Evolutionary conservation across 768 basidiomycete species (phyloP).

Genomic region (Trametes maxima): DNA sequence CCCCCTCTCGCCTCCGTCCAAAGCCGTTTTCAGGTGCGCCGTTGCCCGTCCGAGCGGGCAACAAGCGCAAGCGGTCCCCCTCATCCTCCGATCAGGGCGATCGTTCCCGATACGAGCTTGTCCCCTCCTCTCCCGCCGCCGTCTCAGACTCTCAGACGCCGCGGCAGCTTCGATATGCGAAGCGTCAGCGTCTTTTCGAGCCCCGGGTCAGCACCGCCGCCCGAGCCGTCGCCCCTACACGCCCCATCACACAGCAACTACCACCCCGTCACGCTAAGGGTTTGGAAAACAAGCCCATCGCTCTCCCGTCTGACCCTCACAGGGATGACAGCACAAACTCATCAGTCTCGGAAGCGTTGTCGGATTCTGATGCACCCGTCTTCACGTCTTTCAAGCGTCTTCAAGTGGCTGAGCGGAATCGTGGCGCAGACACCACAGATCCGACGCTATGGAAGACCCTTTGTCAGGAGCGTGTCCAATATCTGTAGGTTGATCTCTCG

Average conservation of each 20-base stretch:
- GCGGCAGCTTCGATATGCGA: slow-evolving; percentile 11
- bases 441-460: slow-evolving; percentile 15
- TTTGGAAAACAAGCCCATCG: not conserved
- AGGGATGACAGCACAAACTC: not conserved
- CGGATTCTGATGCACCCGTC: not conserved
- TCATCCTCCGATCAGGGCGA: not conserved
- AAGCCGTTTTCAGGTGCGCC: not conserved
- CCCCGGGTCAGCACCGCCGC: not conserved
- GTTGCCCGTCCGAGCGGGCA: not conserved
- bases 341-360: no score
- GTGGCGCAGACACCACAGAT: slow-evolving; percentile 2
- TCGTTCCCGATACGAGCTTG: slow-evolving; percentile 8
- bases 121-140: not conserved
- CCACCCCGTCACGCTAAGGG: not conserved
- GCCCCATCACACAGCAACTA: not conserved
- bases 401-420: not conserved
- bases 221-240: not conserved
- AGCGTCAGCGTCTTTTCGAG: slow-evolving; percentile 8
- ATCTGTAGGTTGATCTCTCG: slow-evolving; percentile 11
- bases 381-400: slow-evolving; percentile 11
- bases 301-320: not conserved
- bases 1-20: not conserved
- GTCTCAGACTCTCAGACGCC: not conserved
- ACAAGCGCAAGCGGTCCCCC: slow-evolving; percentile 6
- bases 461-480: slow-evolving; percentile 23